phyloP scores from a whole-genome alignment of 352 stramenopile species.

The Globisporangium echinulatum region DNA sequence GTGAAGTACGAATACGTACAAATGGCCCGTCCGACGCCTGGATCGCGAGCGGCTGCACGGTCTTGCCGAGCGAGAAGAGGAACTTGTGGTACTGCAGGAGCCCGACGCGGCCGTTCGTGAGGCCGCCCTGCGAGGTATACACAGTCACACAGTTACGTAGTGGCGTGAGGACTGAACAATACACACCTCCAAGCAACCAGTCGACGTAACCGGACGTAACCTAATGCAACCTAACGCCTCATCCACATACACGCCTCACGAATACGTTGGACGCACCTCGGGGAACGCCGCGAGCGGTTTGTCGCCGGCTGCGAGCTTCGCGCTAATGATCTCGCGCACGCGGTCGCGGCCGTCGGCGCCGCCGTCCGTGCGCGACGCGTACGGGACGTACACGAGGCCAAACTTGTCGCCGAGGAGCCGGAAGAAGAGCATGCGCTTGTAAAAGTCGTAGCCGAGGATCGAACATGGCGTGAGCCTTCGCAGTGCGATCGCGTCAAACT shows the following conservation, averaged over 20 bases:
- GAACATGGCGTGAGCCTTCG: slow-evolving; percentile 34
- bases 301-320: slow-evolving; percentile 38
- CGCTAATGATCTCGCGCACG: slow-evolving; percentile 55
- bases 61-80: slow-evolving; percentile 61
- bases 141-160: neutral
- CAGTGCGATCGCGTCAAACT: slow-evolving; percentile 62
- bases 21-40: slow-evolving; percentile 56
- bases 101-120: slow-evolving; percentile 58
- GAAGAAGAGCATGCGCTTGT: slow-evolving; percentile 76
- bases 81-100: slow-evolving; percentile 79
- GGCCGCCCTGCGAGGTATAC: slow-evolving; percentile 22
- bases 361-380: slow-evolving; percentile 55
- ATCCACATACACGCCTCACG: too few species aligned
- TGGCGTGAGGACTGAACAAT: too few species aligned
- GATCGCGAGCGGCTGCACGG: slow-evolving; percentile 57
- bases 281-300: slow-evolving; percentile 58
- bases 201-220: too few species aligned
- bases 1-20: slow-evolving; percentile 20
- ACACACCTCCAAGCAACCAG: too few species aligned
- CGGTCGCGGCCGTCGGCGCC: slow-evolving; percentile 35
- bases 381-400: slow-evolving; percentile 62
- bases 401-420: slow-evolving; percentile 50
- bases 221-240: too few species aligned
- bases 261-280: slow-evolving; percentile 22
- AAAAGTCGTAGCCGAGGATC: slow-evolving; percentile 78